phyloP scores from a whole-genome alignment of 192 early-diverging fungal species.

The Backusella liffmaniae region DNA sequence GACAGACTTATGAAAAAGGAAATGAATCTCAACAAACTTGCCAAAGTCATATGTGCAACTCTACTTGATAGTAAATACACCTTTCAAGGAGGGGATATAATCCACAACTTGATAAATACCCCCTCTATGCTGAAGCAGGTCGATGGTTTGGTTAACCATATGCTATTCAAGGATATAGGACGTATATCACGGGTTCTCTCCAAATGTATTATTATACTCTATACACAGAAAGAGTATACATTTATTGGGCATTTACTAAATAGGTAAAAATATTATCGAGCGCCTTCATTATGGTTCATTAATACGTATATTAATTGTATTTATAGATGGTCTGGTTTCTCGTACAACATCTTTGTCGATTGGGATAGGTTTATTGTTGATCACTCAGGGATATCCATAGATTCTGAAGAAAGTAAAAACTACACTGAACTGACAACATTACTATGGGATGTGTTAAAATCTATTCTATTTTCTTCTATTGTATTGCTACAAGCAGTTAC shows the following conservation, averaged over 20 bases:
- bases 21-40: not conserved
- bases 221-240: not conserved
- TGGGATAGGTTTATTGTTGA: slow-evolving; percentile 17
- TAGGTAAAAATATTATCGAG: not conserved
- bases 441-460: slow-evolving; percentile 46
- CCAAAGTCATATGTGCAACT: not conserved
- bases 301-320: not conserved
- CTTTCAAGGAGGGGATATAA: slow-evolving; percentile 16
- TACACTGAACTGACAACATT: not conserved
- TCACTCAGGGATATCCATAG: not conserved
- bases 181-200: slow-evolving; percentile 23
- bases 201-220: slow-evolving; percentile 10
- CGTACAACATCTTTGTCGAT: slow-evolving; percentile 18
- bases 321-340: not conserved
- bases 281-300: not conserved
- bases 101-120: not conserved
- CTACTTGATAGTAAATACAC: slow-evolving; percentile 21
- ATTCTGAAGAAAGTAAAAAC: not conserved
- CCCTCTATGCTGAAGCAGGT: not conserved
- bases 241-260: not conserved
- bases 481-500: slow-evolving; percentile 41
- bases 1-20: not conserved
- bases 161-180: slow-evolving; percentile 32
- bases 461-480: slow-evolving; percentile 46
- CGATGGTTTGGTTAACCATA: not conserved